Conservation (phyloP, 768 basidiomycete species). For the Leccinum subtestaceum region DNA sequence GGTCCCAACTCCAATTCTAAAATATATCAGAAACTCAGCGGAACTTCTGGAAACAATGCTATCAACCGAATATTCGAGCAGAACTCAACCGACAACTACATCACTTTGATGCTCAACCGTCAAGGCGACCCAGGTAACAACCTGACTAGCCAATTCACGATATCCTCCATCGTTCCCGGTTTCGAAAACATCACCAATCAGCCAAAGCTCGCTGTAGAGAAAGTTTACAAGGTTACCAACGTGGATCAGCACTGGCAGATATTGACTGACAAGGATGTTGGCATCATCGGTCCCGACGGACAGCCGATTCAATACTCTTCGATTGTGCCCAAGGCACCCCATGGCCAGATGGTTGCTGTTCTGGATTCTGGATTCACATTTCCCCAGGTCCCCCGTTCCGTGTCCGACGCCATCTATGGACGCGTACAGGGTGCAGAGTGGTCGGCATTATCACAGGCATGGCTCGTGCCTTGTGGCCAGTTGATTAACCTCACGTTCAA, state of each 20-base stretch:
- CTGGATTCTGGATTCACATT: conserved; percentile 73
- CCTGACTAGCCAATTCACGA: conserved; percentile 62
- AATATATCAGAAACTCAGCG: conserved; percentile 54
- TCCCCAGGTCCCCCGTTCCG: conserved; percentile 69
- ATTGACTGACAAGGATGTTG: conserved; percentile 58
- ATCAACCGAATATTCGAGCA: conserved; percentile 66
- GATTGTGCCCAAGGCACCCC: conserved; percentile 65
- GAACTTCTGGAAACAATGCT: conserved; percentile 50
- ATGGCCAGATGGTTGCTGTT: conserved; percentile 64
- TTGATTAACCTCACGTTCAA: conserved; percentile 67
- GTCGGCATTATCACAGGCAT: conserved; percentile 51
- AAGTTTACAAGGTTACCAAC: conserved; percentile 55
- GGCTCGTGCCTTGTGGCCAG: conserved; percentile 76
- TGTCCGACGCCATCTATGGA: conserved; percentile 80
- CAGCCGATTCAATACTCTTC: conserved; percentile 56
- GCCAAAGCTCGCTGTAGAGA: conserved; percentile 65
- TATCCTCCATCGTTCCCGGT: conserved; percentile 61
- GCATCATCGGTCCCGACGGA: conserved; percentile 78
- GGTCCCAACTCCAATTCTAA: conserved; percentile 74
- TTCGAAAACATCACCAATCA: conserved; percentile 59
- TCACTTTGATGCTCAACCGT: conserved; percentile 67
- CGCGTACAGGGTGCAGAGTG: conserved; percentile 72
- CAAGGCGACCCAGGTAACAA: conserved; percentile 48
- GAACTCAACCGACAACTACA: conserved; percentile 56
- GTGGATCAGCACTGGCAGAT: conserved; percentile 83